These are phyloP conservation scores for Ganoderma sp. DNA, from an alignment of 1,284 basidiomycete genomes.

Conservation along the genomic window DNA sequence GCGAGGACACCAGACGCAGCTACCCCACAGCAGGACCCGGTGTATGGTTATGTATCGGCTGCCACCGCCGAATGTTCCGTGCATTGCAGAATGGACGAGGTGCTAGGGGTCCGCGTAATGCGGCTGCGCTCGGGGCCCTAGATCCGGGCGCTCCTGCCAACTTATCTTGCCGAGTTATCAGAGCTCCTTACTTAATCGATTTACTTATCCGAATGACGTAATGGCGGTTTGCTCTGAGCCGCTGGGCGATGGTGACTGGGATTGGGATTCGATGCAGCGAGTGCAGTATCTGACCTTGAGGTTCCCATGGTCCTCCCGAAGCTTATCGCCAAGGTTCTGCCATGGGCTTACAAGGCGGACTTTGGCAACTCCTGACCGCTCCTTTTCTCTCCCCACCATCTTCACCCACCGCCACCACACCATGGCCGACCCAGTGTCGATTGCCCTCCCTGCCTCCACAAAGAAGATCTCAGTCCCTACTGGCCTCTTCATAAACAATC, in stretches of 20 bases:
- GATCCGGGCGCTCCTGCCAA: neutral
- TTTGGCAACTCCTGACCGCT: neutral
- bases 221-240: neutral
- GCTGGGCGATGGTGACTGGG: neutral
- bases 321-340: conserved; percentile 23
- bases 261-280: neutral
- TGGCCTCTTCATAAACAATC: conserved; percentile 91
- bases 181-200: no score
- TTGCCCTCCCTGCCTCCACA: conserved; percentile 43
- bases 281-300: conserved; percentile 17
- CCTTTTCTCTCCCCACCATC: conserved; percentile 19
- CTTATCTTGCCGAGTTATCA: conserved; percentile 3
- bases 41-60: neutral
- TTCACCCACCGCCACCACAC: conserved; percentile 22
- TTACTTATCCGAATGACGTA: neutral
- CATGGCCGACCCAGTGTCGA: conserved; percentile 35
- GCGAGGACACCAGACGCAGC: conserved; percentile 13
- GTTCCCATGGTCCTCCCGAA: conserved; percentile 19
- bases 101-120: neutral
- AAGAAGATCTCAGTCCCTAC: conserved; percentile 72
- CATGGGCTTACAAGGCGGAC: neutral
- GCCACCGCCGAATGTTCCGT: no score
- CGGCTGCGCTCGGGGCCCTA: no score
- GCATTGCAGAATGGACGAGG: neutral
- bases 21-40: neutral